Percentiles rank a stretch among this genome's conserved stretches.
Conservation (phyloP, 1,284 basidiomycete species). For the Sanghuangporus baumii region DNA sequence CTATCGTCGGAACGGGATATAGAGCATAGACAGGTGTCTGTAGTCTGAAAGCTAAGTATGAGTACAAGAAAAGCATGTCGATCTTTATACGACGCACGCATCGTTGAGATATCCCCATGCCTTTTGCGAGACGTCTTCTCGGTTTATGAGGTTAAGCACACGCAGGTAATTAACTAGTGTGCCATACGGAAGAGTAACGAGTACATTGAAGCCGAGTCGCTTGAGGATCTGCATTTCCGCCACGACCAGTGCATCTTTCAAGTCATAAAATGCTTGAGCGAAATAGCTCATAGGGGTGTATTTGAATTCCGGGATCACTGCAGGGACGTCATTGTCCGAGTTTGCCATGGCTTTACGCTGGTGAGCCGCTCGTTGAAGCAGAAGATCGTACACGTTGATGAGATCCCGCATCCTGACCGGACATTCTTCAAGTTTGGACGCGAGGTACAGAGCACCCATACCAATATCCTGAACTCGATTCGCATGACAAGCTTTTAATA, state of each 20-base stretch:
- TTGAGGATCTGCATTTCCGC: conserved; percentile 98
- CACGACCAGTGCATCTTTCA: conserved; percentile 87
- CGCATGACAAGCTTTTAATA: conserved; percentile 5
- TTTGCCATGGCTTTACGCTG: conserved; percentile 22
- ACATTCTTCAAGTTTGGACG: conserved; percentile 95
- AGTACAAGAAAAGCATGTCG: conserved; percentile 10
- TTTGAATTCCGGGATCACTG: conserved; percentile 45
- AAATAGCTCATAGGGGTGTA: conserved; percentile 86
- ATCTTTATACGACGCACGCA: conserved; percentile 51
- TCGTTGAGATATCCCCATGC: conserved; percentile 93
- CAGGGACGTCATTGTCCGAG: conserved; percentile 20
- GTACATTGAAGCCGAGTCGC: conserved; percentile 83
- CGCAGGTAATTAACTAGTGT: conserved; percentile 94
- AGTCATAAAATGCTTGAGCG: conserved; percentile 75
- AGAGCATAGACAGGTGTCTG: conserved; percentile 89
- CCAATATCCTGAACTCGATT: conserved; percentile 67
- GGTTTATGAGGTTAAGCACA: conserved; percentile 74
- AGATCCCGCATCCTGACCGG: conserved; percentile 88
- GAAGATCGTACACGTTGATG: conserved; percentile 89
- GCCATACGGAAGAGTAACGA: conserved; percentile 89
- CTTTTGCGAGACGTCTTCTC: conserved; percentile 63
- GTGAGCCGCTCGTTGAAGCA: conserved; percentile 62
- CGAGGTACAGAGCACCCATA: conserved; percentile 90
- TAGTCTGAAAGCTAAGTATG: conserved; percentile 42
- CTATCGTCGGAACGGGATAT: conserved; percentile 84